Percentiles rank a stretch among this genome's conserved stretches.
phyloP scores from a whole-genome alignment of 768 basidiomycete genomes.

The Guyanaporus albipodus region DNA sequence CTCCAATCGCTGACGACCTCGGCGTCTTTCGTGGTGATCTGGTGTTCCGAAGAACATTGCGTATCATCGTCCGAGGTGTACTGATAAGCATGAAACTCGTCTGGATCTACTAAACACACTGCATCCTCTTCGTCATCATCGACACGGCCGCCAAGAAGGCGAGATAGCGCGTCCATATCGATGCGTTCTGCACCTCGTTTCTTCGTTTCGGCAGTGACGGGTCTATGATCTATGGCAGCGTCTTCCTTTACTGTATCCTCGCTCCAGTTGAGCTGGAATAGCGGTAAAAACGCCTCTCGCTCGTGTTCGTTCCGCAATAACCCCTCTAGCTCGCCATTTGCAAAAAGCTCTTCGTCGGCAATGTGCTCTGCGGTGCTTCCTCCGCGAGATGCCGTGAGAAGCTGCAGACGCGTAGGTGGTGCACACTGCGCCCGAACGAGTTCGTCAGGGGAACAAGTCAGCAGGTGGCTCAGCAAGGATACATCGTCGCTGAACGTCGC shows the following conservation, averaged over 20 bases:
- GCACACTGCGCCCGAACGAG: conserved; percentile 23
- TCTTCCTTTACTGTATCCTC: conserved; percentile 28
- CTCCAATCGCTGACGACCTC: conserved; percentile 48
- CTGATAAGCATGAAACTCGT: conserved; percentile 15
- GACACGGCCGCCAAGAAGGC: conserved; percentile 40
- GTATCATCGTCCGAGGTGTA: conserved; percentile 11
- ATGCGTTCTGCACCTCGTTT: conserved; percentile 40
- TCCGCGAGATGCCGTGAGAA: conserved; percentile 55
- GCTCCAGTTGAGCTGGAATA: conserved; percentile 38
- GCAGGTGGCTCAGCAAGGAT: conserved; percentile 50
- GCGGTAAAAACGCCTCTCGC: conserved; percentile 37
- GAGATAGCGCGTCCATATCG: conserved; percentile 53
- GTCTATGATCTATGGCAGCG: neutral
- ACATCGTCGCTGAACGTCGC: conserved; percentile 11
- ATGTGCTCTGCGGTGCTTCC: conserved; percentile 49
- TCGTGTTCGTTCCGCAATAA: conserved; percentile 54
- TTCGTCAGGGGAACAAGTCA: conserved; percentile 40
- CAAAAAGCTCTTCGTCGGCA: conserved; percentile 69
- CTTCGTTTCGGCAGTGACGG: conserved; percentile 15
- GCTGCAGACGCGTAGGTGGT: conserved; percentile 62
- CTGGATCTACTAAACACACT: conserved; percentile 21
- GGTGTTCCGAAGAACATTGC: conserved; percentile 6
- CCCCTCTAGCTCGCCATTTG: conserved; percentile 61
- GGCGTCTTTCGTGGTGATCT: conserved; percentile 20
- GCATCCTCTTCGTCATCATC: conserved; percentile 21